These are phyloP conservation scores for Scedosporium boydii DNA, from an alignment of 2,329 filamentous ascomycete genomes.

Conservation along the genomic window DNA sequence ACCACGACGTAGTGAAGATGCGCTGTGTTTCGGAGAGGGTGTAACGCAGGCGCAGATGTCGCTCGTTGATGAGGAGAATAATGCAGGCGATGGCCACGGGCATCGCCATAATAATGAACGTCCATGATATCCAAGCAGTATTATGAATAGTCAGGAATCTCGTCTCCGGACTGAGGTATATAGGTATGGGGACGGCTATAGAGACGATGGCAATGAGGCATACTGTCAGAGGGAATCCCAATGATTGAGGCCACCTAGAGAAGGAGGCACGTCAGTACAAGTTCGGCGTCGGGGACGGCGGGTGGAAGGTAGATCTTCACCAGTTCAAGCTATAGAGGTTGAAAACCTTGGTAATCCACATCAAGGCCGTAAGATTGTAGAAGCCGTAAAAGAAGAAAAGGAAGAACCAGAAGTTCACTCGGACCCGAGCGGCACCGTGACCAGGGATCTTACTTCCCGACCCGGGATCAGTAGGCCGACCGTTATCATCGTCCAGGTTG, in stretches of 20 bases:
- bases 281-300: background rate
- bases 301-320: slow-evolving; percentile 19
- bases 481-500: slow-evolving; percentile 35
- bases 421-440: slow-evolving; percentile 53
- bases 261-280: background rate
- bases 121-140: slow-evolving; percentile 60
- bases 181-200: slow-evolving; percentile 46
- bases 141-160: slow-evolving; percentile 51
- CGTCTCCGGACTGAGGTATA: slow-evolving; percentile 45
- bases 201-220: slow-evolving; percentile 52
- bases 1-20: slow-evolving; percentile 58
- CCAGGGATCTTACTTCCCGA: slow-evolving; percentile 40
- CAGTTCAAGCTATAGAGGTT: slow-evolving; percentile 64
- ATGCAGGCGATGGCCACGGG: slow-evolving; percentile 56
- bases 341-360: slow-evolving; percentile 65
- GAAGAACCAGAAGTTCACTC: slow-evolving; percentile 65
- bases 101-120: slow-evolving; percentile 60
- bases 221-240: slow-evolving; percentile 57
- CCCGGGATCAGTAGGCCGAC: slow-evolving; percentile 18
- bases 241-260: slow-evolving; percentile 47
- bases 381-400: slow-evolving; percentile 60
- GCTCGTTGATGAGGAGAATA: slow-evolving; percentile 54
- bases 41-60: slow-evolving; percentile 51
- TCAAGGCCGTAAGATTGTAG: slow-evolving; percentile 57
- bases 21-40: slow-evolving; percentile 57